phyloP scores from a whole-genome alignment of 805 yeast species.

The Kregervanrija pseudodelftensis region DNA sequence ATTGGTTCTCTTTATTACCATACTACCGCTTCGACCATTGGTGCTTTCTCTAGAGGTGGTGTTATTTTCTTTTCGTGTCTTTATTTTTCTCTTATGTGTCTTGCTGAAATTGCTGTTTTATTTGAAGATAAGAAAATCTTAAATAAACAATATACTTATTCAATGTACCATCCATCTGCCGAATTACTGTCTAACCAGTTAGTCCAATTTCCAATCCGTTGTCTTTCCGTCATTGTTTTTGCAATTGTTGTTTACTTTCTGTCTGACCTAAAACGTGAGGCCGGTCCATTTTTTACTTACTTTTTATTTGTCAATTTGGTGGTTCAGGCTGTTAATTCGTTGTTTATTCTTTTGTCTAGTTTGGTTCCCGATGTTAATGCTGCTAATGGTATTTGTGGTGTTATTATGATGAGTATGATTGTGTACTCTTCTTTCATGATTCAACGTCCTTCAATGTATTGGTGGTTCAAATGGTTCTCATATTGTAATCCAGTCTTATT shows the following conservation, averaged over 20 bases:
- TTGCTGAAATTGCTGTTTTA: conserved; percentile 54
- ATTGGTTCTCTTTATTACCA: conserved; percentile 42
- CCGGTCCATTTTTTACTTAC: conserved; percentile 47
- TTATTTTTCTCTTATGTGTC: conserved; percentile 51
- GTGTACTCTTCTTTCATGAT: conserved; percentile 62
- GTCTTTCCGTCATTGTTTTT: conserved; percentile 40
- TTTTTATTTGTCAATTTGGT: background rate
- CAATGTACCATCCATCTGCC: conserved; percentile 61
- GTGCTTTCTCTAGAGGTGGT: conserved; percentile 48
- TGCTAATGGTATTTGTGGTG: conserved; percentile 58
- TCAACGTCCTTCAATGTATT: conserved; percentile 51
- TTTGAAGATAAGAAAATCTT: conserved; percentile 57
- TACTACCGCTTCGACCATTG: conserved; percentile 11
- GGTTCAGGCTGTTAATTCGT: conserved; percentile 39
- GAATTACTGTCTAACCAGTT: conserved; percentile 52
- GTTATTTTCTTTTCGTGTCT: conserved; percentile 52
- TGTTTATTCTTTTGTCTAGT: conserved; percentile 50
- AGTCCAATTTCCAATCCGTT: conserved; percentile 51
- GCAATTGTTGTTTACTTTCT: conserved; percentile 44
- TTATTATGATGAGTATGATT: conserved; percentile 41
- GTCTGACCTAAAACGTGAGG: conserved; percentile 41
- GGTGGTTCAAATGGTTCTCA: conserved; percentile 55
- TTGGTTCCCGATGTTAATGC: conserved; percentile 38
- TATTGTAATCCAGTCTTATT: conserved; percentile 42
- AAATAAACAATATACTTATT: conserved; percentile 56